A percentile compares a stretch with the other conserved stretches of the same genome.
Evolutionary conservation across 257 asterid genomes (phyloP).

Genomic region (Solanum bulbocastanum): DNA sequence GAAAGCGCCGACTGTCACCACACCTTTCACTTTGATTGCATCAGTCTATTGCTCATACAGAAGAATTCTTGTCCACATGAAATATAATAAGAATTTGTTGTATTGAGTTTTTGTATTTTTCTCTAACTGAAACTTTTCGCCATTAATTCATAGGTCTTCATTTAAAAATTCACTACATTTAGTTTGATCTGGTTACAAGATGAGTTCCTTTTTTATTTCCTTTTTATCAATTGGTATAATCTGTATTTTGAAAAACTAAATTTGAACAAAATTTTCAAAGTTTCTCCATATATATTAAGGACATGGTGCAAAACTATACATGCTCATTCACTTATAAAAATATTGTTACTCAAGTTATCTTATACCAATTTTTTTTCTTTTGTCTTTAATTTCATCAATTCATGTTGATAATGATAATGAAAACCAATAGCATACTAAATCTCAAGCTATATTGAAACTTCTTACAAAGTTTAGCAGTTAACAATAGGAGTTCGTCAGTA

Average conservation of each 20-base stretch:
- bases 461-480: no score
- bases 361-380: no score
- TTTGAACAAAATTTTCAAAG: neutral
- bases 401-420: no score
- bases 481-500: neutral
- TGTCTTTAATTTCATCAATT: no score
- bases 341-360: no score
- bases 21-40: neutral
- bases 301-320: neutral
- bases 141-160: neutral
- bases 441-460: no score
- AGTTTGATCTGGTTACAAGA: neutral
- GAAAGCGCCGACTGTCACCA: neutral
- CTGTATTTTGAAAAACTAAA: neutral
- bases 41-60: neutral
- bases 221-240: neutral
- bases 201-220: neutral
- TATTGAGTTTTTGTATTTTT: no score
- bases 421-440: no score
- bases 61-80: neutral
- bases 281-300: neutral
- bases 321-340: neutral
- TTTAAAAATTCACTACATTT: neutral
- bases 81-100: neutral
- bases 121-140: neutral